phyloP scores from a whole-genome alignment of 257 asterid species.

The Ballota nigra region DNA sequence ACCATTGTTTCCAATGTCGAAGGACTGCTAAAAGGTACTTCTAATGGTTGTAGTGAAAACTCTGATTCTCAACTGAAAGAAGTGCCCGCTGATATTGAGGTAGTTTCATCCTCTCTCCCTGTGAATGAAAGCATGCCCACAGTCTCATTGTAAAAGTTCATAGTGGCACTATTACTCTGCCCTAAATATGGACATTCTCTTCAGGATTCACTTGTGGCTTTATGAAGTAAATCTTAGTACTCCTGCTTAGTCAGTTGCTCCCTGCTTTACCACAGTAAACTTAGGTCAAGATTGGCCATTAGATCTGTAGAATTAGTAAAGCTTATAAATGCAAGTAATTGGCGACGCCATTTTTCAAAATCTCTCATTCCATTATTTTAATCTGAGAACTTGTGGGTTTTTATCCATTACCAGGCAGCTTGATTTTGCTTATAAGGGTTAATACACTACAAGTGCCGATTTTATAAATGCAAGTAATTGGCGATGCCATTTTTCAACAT shows the following conservation, averaged over 20 bases:
- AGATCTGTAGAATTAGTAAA: not conserved
- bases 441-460: not conserved
- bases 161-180: constrained; percentile 1
- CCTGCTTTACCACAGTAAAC: not conserved
- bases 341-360: not conserved
- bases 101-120: constrained; percentile 25
- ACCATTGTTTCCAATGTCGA: constrained; percentile 58
- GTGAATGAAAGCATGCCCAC: constrained; percentile 14
- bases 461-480: not conserved
- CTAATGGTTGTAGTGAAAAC: constrained; percentile 35
- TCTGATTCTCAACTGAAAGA: constrained; percentile 33
- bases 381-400: not conserved
- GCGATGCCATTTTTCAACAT: not conserved
- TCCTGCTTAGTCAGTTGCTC: not conserved
- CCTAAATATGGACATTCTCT: not conserved
- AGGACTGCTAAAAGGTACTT: constrained; percentile 38
- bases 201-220: not conserved
- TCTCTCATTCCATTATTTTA: not conserved
- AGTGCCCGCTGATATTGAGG: constrained; percentile 52
- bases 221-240: not conserved
- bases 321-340: constrained; percentile 4
- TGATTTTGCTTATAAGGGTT: constrained; percentile 4
- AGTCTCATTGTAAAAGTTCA: not conserved
- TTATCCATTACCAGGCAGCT: not conserved
- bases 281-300: not conserved